Conservation (phyloP, 2,329 filamentous ascomycete species). For the Phialophora tarda region DNA sequence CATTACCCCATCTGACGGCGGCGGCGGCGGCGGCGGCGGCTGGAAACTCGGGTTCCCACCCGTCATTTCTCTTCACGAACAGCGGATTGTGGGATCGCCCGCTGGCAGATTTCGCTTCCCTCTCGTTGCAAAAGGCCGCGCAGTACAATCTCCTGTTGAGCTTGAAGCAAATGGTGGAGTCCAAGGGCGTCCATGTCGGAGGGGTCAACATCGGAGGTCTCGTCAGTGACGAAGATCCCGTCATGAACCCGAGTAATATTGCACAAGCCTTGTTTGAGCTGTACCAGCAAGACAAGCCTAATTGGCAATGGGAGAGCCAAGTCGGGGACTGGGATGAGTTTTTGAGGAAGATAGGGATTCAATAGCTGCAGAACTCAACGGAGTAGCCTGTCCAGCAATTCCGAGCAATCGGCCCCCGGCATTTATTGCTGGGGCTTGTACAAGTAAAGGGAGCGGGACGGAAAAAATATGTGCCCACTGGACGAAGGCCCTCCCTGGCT, state of each 20-base stretch:
- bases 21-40: conserved; percentile 11
- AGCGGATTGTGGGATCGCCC: conserved; percentile 26
- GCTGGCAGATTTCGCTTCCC: conserved; percentile 22
- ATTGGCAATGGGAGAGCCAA: conserved; percentile 34
- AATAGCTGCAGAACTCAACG: background rate
- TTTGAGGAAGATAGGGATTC: conserved; percentile 19
- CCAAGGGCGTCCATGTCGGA: conserved; percentile 39
- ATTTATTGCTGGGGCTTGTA: no score
- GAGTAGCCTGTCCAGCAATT: background rate
- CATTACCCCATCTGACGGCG: conserved; percentile 26
- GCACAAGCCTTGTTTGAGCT: conserved; percentile 36
- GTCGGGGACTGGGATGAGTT: conserved; percentile 29
- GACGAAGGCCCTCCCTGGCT: no score
- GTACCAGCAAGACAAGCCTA: conserved; percentile 35
- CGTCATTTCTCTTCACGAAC: conserved; percentile 30
- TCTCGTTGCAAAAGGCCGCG: conserved; percentile 33
- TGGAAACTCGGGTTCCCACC: conserved; percentile 16
- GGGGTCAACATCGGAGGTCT: conserved; percentile 36
- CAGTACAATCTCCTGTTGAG: conserved; percentile 29
- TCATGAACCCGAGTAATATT: conserved; percentile 31
- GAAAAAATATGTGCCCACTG: no score
- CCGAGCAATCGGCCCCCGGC: background rate
- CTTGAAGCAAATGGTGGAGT: conserved; percentile 26
- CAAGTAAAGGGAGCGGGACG: no score
- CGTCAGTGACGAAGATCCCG: conserved; percentile 32